phyloP scores from a whole-genome alignment of 1,284 basidiomycete genomes.

The Trametes sp. region DNA sequence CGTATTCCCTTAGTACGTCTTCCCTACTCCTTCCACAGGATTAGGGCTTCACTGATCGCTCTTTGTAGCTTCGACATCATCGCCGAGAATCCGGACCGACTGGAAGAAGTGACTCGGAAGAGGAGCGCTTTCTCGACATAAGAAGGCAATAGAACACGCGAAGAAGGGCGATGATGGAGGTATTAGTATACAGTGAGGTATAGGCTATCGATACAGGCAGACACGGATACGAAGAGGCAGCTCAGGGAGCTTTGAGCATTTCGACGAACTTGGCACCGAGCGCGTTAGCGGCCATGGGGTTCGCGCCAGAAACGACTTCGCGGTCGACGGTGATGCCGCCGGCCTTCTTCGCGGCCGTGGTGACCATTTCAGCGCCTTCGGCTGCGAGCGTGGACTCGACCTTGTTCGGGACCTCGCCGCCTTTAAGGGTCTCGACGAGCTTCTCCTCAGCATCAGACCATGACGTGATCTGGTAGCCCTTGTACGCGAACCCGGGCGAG shows the following conservation, averaged over 20 bases:
- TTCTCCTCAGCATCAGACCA: conserved; percentile 40
- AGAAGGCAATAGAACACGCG: too few relatives aligned
- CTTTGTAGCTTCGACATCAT: conserved; percentile 25
- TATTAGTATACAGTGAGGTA: background rate
- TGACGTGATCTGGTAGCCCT: conserved; percentile 40
- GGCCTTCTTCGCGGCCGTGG: conserved; percentile 31
- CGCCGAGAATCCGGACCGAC: conserved; percentile 22
- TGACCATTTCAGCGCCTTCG: conserved; percentile 38
- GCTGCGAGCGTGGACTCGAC: conserved; percentile 35
- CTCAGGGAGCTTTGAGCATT: conserved; percentile 28
- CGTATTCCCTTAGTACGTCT: conserved; percentile 49
- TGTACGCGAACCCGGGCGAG: conserved; percentile 39
- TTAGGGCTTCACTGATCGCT: background rate
- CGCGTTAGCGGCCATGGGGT: conserved; percentile 34
- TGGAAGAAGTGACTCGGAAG: conserved; percentile 26
- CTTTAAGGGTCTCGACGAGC: conserved; percentile 36
- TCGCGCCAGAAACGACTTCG: conserved; percentile 37
- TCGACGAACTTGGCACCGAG: conserved; percentile 34
- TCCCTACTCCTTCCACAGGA: background rate
- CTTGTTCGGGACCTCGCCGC: conserved; percentile 32
- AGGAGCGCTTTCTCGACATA: conserved; percentile 21
- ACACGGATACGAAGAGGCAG: background rate
- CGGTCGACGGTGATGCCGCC: conserved; percentile 36
- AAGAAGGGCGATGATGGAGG: too few relatives aligned
- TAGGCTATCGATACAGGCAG: conserved; percentile 4